Evolutionary conservation across 2,329 filamentous ascomycete species (phyloP).

Genomic region (Sporothrix protearum): DNA sequence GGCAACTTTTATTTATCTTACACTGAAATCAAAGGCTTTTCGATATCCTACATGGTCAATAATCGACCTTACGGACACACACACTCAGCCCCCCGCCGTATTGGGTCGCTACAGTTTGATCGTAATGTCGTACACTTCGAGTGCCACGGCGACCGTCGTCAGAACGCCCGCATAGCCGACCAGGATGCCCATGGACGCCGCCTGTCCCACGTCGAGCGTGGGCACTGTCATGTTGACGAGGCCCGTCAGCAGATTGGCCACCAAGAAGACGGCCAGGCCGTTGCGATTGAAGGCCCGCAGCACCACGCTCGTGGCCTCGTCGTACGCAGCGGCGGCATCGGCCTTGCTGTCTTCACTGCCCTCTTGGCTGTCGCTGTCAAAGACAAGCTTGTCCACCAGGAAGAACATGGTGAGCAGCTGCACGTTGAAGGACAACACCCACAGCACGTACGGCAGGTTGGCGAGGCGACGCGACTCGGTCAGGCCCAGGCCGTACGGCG

Average conservation of each 20-base stretch:
- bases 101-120: conserved; percentile 59
- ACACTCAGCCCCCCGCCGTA: background rate
- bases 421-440: conserved; percentile 88
- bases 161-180: conserved; percentile 66
- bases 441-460: conserved; percentile 89
- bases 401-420: conserved; percentile 77
- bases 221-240: conserved; percentile 81
- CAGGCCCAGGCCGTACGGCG: conserved; percentile 64
- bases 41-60: background rate
- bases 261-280: conserved; percentile 76
- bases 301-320: conserved; percentile 73
- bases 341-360: conserved; percentile 53
- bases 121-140: conserved; percentile 64
- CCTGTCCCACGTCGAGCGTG: conserved; percentile 67
- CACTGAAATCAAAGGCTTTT: background rate
- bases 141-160: conserved; percentile 61
- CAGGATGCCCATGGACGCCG: conserved; percentile 69
- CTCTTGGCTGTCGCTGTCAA: conserved; percentile 58
- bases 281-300: conserved; percentile 84
- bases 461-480: conserved; percentile 83
- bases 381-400: conserved; percentile 71
- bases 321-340: conserved; percentile 61
- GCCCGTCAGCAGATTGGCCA: conserved; percentile 87
- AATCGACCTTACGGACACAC: background rate
- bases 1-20: background rate